Evolutionary conservation across 139 green algal species (phyloP).

Genomic region (Chlorella vulgaris): DNA sequence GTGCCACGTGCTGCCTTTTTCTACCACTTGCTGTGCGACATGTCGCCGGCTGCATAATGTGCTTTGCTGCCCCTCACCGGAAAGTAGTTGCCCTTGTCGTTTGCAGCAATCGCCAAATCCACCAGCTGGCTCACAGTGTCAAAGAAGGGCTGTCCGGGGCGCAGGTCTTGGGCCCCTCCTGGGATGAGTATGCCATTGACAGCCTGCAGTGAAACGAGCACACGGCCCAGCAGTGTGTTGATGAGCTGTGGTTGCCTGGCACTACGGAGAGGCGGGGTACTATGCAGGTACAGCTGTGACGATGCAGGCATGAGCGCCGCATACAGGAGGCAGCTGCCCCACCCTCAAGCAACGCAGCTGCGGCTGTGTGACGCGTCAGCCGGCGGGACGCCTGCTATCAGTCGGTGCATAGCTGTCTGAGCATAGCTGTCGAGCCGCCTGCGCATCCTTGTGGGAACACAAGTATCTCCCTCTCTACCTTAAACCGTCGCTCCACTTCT

Average conservation of each 20-base stretch:
- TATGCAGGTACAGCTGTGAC: no score
- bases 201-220: not conserved
- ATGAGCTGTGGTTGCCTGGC: not conserved
- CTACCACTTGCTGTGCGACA: no score
- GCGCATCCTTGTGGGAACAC: no score
- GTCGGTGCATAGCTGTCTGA: no score
- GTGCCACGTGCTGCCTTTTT: no score
- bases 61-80: constrained; percentile 50
- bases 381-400: no score
- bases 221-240: not conserved
- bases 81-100: constrained; percentile 85
- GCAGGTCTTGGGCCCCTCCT: constrained; percentile 67
- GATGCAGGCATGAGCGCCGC: no score
- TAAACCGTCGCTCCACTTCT: constrained; percentile 55
- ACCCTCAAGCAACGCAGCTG: no score
- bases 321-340: no score
- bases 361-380: no score
- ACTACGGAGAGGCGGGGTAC: not conserved
- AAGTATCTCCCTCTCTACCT: not conserved
- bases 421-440: no score
- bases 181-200: constrained; percentile 85
- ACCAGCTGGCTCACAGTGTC: constrained; percentile 67
- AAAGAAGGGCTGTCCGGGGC: constrained; percentile 75
- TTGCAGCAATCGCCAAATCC: constrained; percentile 68
- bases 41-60: no score